Evolutionary conservation across 2,329 filamentous ascomycete species (phyloP).

Genomic region (Fusarium anthophilum): DNA sequence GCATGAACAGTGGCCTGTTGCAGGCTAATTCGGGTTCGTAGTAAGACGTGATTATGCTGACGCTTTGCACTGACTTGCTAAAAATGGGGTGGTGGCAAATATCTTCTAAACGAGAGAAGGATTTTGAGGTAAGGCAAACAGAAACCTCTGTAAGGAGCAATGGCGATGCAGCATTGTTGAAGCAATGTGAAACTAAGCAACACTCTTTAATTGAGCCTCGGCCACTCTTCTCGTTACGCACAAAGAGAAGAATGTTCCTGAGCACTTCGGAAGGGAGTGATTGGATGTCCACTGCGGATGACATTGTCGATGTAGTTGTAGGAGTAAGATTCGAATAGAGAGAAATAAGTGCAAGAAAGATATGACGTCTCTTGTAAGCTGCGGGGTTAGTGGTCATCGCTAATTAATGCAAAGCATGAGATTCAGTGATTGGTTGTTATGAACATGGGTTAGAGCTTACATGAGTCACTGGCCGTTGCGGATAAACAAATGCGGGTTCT

Average conservation of each 20-base stretch:
- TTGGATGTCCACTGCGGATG: neutral
- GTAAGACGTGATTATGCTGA: neutral
- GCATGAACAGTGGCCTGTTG: neutral
- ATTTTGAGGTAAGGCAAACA: neutral
- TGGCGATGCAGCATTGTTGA: neutral
- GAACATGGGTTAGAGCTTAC: neutral
- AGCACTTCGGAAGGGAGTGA: neutral
- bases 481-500: neutral
- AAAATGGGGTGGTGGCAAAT: neutral
- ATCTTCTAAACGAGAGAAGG: neutral
- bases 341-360: neutral
- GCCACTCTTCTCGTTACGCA: neutral
- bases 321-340: neutral
- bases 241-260: neutral
- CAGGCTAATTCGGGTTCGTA: neutral
- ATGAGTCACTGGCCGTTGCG: neutral
- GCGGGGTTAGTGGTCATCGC: neutral
- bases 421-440: neutral
- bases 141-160: neutral
- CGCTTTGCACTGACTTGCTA: neutral
- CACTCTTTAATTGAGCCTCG: neutral
- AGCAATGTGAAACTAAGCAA: neutral
- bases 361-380: neutral
- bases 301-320: neutral
- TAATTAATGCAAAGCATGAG: neutral